Percentiles rank a stretch among this genome's conserved stretches.
phyloP scores from a whole-genome alignment of 768 basidiomycete species.

The Coprinopsis marcescibilis region DNA sequence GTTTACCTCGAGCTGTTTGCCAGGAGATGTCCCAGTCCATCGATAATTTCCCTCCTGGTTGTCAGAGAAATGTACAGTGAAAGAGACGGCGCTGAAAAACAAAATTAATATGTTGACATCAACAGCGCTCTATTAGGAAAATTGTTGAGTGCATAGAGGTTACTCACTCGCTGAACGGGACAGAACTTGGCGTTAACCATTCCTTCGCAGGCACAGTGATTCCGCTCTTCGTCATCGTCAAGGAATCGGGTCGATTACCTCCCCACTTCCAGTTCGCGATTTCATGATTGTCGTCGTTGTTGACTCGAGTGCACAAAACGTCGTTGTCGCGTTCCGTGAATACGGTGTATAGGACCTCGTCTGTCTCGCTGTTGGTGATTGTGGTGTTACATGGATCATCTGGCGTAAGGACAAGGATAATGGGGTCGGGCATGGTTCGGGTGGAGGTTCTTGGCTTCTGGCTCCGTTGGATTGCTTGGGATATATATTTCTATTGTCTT shows the following conservation, averaged over 20 bases:
- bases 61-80: conserved; percentile 30
- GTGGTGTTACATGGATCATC: conserved; percentile 39
- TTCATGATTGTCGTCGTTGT: conserved; percentile 24
- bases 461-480: too few relatives aligned
- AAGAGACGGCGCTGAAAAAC: conserved; percentile 16
- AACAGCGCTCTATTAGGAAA: too few relatives aligned
- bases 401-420: conserved; percentile 27
- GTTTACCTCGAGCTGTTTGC: conserved; percentile 28
- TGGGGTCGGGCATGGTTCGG: background rate
- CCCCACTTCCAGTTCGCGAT: conserved; percentile 35
- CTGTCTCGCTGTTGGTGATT: conserved; percentile 24
- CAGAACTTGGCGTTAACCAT: too few relatives aligned
- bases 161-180: too few relatives aligned
- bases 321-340: conserved; percentile 25
- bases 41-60: conserved; percentile 28
- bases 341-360: conserved; percentile 30
- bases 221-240: too few relatives aligned
- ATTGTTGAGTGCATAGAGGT: too few relatives aligned
- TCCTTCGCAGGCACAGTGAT: too few relatives aligned
- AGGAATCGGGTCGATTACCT: conserved; percentile 34
- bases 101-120: background rate
- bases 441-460: background rate
- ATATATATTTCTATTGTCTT: too few relatives aligned
- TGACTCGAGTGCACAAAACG: conserved; percentile 25
- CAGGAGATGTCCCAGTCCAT: conserved; percentile 35